phyloP scores from a whole-genome alignment of 768 basidiomycete species.

The Flagelloscypha sp. region DNA sequence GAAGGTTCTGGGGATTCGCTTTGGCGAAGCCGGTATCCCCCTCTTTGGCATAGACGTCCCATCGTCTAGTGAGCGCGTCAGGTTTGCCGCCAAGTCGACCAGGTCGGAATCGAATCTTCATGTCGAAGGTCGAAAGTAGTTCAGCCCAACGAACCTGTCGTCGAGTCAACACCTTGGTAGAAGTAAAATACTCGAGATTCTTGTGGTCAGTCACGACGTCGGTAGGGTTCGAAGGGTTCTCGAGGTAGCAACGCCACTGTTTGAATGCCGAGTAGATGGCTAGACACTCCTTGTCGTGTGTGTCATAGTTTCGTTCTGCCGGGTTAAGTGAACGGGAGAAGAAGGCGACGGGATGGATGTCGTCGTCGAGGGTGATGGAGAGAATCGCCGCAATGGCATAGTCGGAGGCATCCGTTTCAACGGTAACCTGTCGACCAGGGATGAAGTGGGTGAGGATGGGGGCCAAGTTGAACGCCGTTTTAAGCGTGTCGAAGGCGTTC shows the following conservation, averaged over 20 bases:
- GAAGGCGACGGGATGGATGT: conserved; percentile 19
- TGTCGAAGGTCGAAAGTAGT: conserved; percentile 16
- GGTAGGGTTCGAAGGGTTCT: conserved; percentile 12
- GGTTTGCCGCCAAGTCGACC: conserved; percentile 14
- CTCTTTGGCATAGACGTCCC: conserved; percentile 20
- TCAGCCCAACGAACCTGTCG: conserved; percentile 30
- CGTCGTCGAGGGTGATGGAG: conserved; percentile 10
- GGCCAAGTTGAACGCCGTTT: conserved; percentile 17
- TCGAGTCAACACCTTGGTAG: conserved; percentile 20
- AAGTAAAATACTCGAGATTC: conserved; percentile 29
- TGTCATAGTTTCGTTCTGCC: conserved; percentile 25
- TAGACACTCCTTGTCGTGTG: conserved; percentile 37
- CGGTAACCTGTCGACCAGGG: conserved; percentile 7
- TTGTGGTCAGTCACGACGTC: conserved; percentile 27
- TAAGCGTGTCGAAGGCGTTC: conserved; percentile 22
- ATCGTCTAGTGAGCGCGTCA: conserved; percentile 18
- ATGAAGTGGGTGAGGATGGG: conserved; percentile 17
- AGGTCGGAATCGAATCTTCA: conserved; percentile 15
- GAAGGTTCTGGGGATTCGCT: conserved; percentile 17
- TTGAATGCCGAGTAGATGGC: conserved; percentile 26
- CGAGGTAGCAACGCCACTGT: conserved; percentile 20
- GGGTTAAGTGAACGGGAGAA: conserved; percentile 10
- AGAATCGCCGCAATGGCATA: conserved; percentile 22
- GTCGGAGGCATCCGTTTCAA: conserved; percentile 24
- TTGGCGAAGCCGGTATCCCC: conserved; percentile 17